phyloP scores from a whole-genome alignment of 305 asterid genomes.

The Solanum chacoense region DNA sequence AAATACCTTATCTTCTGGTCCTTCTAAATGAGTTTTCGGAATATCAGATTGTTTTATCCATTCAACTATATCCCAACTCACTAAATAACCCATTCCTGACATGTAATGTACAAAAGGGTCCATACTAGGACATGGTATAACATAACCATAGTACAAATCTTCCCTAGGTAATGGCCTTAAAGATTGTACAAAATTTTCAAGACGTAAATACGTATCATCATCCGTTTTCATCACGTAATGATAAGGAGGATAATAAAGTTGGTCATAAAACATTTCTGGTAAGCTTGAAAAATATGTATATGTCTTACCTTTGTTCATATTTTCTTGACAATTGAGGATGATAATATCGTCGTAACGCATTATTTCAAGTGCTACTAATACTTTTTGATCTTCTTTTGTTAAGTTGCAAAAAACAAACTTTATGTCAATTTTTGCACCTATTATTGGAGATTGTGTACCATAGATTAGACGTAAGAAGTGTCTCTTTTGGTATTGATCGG shows the following conservation, averaged over 20 bases:
- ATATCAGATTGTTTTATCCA: slow-evolving; percentile 69
- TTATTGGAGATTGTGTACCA: slow-evolving; percentile 43
- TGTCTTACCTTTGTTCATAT: slow-evolving; percentile 90
- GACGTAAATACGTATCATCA: slow-evolving; percentile 58
- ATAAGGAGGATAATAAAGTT: slow-evolving; percentile 45
- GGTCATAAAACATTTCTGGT: slow-evolving; percentile 31
- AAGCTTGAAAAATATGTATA: slow-evolving; percentile 69
- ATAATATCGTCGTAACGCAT: slow-evolving; percentile 75
- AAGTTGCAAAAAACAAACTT: slow-evolving; percentile 85
- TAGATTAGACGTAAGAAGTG: slow-evolving; percentile 80
- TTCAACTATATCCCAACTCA: slow-evolving; percentile 81
- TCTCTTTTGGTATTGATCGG: slow-evolving; percentile 74
- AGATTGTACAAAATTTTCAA: slow-evolving; percentile 49
- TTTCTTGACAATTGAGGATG: slow-evolving; percentile 68
- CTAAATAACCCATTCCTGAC: slow-evolving; percentile 95
- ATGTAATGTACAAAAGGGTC: slow-evolving; percentile 75
- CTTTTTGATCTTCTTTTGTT: slow-evolving; percentile 75
- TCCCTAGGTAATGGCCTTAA: slow-evolving; percentile 45
- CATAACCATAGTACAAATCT: slow-evolving; percentile 76
- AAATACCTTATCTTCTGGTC: slow-evolving; percentile 63
- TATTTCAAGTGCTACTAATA: slow-evolving; percentile 69
- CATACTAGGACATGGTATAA: slow-evolving; percentile 82
- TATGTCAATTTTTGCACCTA: slow-evolving; percentile 48
- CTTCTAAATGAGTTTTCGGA: slow-evolving; percentile 46
- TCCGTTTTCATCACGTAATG: slow-evolving; percentile 84